Base-by-base conservation (phyloP, 371 early-diverging fungal genomes). In the Vairimorpha ceranae region DNA sequence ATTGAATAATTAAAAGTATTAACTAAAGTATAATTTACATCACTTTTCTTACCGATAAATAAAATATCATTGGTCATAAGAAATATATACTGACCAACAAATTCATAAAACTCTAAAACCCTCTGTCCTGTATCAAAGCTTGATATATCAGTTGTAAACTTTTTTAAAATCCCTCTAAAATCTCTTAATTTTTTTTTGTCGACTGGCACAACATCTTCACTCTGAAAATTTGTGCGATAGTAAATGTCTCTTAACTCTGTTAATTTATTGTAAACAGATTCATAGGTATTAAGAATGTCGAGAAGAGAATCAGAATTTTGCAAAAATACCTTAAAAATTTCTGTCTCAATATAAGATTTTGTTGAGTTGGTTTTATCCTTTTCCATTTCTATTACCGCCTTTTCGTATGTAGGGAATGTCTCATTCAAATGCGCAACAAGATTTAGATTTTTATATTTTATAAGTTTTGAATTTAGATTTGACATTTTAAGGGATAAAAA, bases 41-140 rank as follows among this genome's bases (percentile, higher is more conserved):
- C 23, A 65, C 52, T 36, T 38, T 67, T 17, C 19, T 58, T 41
- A 30, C 74, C 80, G 19, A 80, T 71, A 48, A 80, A 43, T 33
- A 80, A 32, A 21, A 80, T 35, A 43, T 80, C 80, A 68, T 80
- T 80, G 7, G 77, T 60, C 23, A 80, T 30, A 25, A 80, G 14
- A 21, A 67, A 56, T 17, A 71, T 32, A 46, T 41, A 64, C 33
- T 65, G 41, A 21, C 41, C 45, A 51, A 73, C 67, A 48, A 36
- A 36, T 15, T 65, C 70, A 23, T 51, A 43, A 33, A 43, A 36
- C 29, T 77, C 65, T 12, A 80, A 35, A 52, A 66, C 69, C 52
- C 80, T 52, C 12, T 46, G 45, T 7, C 46, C 63, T 8, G 76
- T 73, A 23, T 65, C 51, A 66, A 76, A 80, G 0, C 43, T 27